These are phyloP conservation scores for Datisca glomerata DNA, from an alignment of 306 rosid genomes.

Conservation along the genomic window DNA sequence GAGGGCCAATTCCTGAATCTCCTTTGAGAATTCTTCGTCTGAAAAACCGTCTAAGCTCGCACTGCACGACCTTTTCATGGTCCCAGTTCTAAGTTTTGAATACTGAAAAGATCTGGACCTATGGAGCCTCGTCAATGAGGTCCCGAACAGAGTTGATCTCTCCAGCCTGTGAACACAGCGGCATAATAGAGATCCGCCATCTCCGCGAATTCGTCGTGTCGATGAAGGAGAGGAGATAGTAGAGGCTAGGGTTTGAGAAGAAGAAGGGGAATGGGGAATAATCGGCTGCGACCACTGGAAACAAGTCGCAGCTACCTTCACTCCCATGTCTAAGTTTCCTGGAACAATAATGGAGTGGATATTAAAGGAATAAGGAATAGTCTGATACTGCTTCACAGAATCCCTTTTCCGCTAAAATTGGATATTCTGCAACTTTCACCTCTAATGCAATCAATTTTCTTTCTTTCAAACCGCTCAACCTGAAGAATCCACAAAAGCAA, in stretches of 20 bases:
- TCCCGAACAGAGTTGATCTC: conserved; percentile 31
- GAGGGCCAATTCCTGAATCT: conserved; percentile 55
- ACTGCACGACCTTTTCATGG: conserved; percentile 36
- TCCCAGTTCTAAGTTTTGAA: conserved; percentile 9
- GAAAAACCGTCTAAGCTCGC: conserved; percentile 53
- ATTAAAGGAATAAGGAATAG: too few species aligned
- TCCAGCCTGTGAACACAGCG: conserved; percentile 21
- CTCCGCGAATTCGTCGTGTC: conserved; percentile 3
- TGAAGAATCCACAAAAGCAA: too few species aligned
- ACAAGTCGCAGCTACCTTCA: conserved; percentile 42
- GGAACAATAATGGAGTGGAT: too few species aligned
- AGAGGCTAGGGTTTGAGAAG: conserved; percentile 50
- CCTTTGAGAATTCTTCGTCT: conserved; percentile 70
- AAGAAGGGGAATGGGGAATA: conserved; percentile 43
- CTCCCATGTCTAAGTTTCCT: too few species aligned
- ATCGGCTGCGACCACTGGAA: conserved; percentile 52
- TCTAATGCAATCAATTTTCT: too few species aligned
- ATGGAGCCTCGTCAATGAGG: conserved; percentile 17
- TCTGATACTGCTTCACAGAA: too few species aligned
- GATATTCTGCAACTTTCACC: too few species aligned
- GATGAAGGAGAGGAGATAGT: too few species aligned
- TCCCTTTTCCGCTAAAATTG: too few species aligned
- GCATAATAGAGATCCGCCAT: conserved; percentile 19
- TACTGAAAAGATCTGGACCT: conserved; percentile 31
- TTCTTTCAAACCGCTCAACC: too few species aligned